These are phyloP conservation scores for Funneliformis geosporum DNA, from an alignment of 192 early-diverging fungal genomes.

Conservation along the genomic window DNA sequence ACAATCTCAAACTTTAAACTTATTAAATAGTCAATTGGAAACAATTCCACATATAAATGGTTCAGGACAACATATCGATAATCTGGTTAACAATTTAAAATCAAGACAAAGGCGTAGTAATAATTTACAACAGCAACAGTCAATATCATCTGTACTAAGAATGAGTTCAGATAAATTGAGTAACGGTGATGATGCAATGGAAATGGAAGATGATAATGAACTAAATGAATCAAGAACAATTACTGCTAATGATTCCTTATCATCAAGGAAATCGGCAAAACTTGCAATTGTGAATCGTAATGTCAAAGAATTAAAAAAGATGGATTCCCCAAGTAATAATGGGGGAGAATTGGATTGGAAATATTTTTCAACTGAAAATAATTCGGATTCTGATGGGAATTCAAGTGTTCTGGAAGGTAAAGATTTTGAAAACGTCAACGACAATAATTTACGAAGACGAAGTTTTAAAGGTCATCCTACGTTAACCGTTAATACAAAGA, in stretches of 20 bases:
- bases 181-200: conserved; percentile 13
- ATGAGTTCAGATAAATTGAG: not conserved
- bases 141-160: not conserved
- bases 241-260: not conserved
- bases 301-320: not conserved
- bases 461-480: not conserved
- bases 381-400: conserved; percentile 30
- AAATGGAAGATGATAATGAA: conserved; percentile 11
- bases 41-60: conserved; percentile 14
- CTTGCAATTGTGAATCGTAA: not conserved
- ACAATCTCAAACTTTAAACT: conserved; percentile 30
- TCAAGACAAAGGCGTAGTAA: conserved; percentile 7
- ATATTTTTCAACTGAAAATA: conserved; percentile 31
- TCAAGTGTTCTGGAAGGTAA: conserved; percentile 11
- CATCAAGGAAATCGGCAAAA: not conserved
- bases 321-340: not conserved
- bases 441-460: not conserved
- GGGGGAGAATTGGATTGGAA: conserved; percentile 31
- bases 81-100: conserved; percentile 28
- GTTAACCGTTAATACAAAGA: conserved; percentile 25
- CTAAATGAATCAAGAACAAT: conserved; percentile 14
- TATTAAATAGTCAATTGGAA: conserved; percentile 28
- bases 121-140: conserved; percentile 5
- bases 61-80: conserved; percentile 27
- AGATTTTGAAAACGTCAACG: conserved; percentile 8